phyloP scores from a whole-genome alignment of 1,139 yeast species.

The Nematodospora anomalae region DNA sequence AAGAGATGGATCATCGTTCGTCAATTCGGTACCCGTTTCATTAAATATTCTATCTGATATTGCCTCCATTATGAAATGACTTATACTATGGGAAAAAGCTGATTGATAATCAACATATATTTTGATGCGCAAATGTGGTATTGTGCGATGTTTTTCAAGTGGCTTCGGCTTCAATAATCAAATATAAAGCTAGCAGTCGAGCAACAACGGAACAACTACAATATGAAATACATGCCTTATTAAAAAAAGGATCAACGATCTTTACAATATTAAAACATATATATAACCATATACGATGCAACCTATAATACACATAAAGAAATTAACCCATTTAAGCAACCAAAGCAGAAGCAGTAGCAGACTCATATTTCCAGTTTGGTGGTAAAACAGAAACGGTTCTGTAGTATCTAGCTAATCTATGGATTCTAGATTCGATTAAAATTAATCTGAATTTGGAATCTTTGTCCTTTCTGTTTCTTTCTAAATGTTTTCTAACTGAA shows the following conservation, averaged over 20 bases:
- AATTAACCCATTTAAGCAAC: constrained; percentile 67
- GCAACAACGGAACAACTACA: too few species aligned
- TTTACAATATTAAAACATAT: constrained; percentile 1
- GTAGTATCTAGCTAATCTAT: constrained; percentile 99
- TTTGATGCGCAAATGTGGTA: not conserved
- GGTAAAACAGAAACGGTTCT: constrained; percentile 98
- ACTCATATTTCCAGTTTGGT: constrained; percentile 99
- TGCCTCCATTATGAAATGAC: constrained; percentile 79
- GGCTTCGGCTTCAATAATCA: too few species aligned
- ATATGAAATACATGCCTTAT: too few species aligned
- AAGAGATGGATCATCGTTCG: constrained; percentile 72
- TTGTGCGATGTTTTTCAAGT: too few species aligned
- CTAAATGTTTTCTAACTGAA: constrained; percentile 99
- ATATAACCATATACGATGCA: constrained; percentile 5
- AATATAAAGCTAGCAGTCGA: too few species aligned
- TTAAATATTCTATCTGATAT: constrained; percentile 68
- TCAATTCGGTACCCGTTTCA: constrained; percentile 36
- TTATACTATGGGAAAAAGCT: not conserved
- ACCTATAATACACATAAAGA: constrained; percentile 1
- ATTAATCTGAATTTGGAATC: constrained; percentile 99
- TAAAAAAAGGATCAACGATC: not conserved
- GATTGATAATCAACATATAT: not conserved
- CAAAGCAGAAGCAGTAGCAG: constrained; percentile 99
- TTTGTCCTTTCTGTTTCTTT: constrained; percentile 99
- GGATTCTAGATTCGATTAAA: constrained; percentile 99